Evolutionary conservation across 1,284 basidiomycete species (phyloP).

Genomic region (Ustanciosporium gigantosporum): DNA sequence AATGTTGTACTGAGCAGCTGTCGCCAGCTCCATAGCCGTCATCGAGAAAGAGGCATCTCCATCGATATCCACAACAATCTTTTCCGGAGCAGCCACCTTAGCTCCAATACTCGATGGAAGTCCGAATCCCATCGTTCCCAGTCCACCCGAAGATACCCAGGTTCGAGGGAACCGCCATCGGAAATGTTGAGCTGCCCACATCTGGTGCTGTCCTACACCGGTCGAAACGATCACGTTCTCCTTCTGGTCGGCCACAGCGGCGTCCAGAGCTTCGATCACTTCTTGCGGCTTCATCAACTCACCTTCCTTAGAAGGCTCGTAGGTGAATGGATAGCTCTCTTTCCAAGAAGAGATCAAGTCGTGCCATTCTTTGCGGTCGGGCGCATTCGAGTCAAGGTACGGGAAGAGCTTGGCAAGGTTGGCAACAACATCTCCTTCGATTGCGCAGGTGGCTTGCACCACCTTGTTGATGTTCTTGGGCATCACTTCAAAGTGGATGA

Average conservation of each 20-base stretch:
- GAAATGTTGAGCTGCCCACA: slow-evolving; percentile 97
- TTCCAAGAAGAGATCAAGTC: slow-evolving; percentile 79
- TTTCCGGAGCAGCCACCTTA: slow-evolving; percentile 91
- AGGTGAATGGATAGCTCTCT: slow-evolving; percentile 85
- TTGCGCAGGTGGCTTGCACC: slow-evolving; percentile 87
- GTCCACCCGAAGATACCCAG: slow-evolving; percentile 94
- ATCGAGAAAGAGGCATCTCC: slow-evolving; percentile 95
- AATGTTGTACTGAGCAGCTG: slow-evolving; percentile 85
- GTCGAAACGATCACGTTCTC: slow-evolving; percentile 86
- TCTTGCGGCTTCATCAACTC: slow-evolving; percentile 91
- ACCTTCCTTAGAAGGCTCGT: slow-evolving; percentile 70
- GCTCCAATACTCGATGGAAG: slow-evolving; percentile 91
- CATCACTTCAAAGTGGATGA: slow-evolving; percentile 98
- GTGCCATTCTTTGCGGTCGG: slow-evolving; percentile 71
- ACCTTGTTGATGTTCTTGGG: slow-evolving; percentile 99
- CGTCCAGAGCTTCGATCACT: slow-evolving; percentile 87
- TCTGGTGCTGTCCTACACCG: slow-evolving; percentile 98
- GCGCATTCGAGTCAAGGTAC: slow-evolving; percentile 60
- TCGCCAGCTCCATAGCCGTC: slow-evolving; percentile 98
- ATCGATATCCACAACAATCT: slow-evolving; percentile 93
- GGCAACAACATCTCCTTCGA: slow-evolving; percentile 87
- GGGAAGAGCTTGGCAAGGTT: slow-evolving; percentile 83
- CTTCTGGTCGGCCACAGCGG: slow-evolving; percentile 71
- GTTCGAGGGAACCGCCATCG: slow-evolving; percentile 84
- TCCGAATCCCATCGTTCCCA: slow-evolving; percentile 94